These are phyloP conservation scores for Lactifluus echinatus DNA, from an alignment of 768 basidiomycete genomes.

Conservation along the genomic window DNA sequence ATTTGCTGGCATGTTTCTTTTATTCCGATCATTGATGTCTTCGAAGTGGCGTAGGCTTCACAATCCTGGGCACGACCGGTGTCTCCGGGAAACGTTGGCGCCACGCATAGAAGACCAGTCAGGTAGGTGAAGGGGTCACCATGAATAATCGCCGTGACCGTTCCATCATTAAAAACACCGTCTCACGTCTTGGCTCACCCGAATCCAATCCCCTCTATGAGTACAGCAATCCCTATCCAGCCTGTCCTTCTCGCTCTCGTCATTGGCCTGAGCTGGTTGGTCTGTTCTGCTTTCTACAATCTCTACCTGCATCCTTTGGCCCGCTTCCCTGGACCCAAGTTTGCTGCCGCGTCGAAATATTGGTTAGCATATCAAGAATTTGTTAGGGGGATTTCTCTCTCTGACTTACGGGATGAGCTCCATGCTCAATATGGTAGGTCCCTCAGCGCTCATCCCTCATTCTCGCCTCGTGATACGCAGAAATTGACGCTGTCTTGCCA, in stretches of 20 bases:
- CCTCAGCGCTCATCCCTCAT: not conserved
- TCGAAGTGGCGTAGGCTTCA: too few relatives aligned
- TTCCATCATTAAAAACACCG: constrained; percentile 37
- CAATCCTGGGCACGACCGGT: too few relatives aligned
- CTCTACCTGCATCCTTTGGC: constrained; percentile 19
- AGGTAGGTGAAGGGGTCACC: too few relatives aligned
- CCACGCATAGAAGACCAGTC: too few relatives aligned
- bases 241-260: not conserved
- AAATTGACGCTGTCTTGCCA: not conserved
- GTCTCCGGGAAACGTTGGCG: too few relatives aligned
- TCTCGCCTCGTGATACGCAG: not conserved
- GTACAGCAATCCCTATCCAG: not conserved
- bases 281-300: constrained; percentile 3
- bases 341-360: constrained; percentile 18
- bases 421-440: constrained; percentile 33
- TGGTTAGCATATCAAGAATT: constrained; percentile 20
- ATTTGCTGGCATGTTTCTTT: too few relatives aligned
- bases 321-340: constrained; percentile 20
- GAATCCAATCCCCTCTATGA: too few relatives aligned
- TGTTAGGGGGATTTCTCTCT: constrained; percentile 17
- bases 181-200: constrained; percentile 31
- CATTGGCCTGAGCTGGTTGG: not conserved
- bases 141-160: too few relatives aligned
- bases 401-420: constrained; percentile 29
- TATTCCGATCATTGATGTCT: too few relatives aligned